phyloP scores from a whole-genome alignment of 2,329 filamentous ascomycete species.

The Aureobasidium sp. region DNA sequence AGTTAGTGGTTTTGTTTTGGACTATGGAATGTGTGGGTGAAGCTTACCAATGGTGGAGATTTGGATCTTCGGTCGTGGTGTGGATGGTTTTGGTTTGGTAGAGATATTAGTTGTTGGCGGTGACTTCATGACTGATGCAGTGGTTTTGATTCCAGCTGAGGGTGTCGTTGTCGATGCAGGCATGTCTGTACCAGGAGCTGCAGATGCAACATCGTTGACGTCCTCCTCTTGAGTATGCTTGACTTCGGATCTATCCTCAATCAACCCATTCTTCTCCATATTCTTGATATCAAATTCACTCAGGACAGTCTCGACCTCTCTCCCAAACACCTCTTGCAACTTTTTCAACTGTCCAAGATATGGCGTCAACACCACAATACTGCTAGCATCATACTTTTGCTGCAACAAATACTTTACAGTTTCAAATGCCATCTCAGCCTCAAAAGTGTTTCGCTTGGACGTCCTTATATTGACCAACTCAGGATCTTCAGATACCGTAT shows the following conservation, averaged over 20 bases:
- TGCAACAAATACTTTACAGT: slow-evolving; percentile 56
- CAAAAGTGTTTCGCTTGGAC: slow-evolving; percentile 44
- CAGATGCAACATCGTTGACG: too few relatives aligned
- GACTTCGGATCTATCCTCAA: slow-evolving; percentile 14
- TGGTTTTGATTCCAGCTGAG: not conserved
- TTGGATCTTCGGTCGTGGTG: not conserved
- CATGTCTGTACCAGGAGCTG: not conserved
- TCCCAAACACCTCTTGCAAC: slow-evolving; percentile 38
- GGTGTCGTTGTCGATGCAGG: not conserved
- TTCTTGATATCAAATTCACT: slow-evolving; percentile 54
- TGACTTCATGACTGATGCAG: not conserved
- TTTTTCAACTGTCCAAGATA: slow-evolving; percentile 51
- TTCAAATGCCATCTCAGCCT: slow-evolving; percentile 53
- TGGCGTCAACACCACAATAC: slow-evolving; percentile 63
- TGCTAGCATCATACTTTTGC: slow-evolving; percentile 54
- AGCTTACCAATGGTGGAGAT: slow-evolving; percentile 1
- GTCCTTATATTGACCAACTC: slow-evolving; percentile 15
- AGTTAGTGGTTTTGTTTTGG: too few relatives aligned
- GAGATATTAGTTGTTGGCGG: not conserved
- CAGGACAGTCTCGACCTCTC: slow-evolving; percentile 51
- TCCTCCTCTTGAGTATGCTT: not conserved
- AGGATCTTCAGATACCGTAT: slow-evolving; percentile 14
- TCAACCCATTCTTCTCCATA: slow-evolving; percentile 30
- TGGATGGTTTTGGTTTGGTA: not conserved
- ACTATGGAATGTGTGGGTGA: too few relatives aligned